These are phyloP conservation scores for Daedaleopsis nitida DNA, from an alignment of 768 basidiomycete species.

Conservation along the genomic window DNA sequence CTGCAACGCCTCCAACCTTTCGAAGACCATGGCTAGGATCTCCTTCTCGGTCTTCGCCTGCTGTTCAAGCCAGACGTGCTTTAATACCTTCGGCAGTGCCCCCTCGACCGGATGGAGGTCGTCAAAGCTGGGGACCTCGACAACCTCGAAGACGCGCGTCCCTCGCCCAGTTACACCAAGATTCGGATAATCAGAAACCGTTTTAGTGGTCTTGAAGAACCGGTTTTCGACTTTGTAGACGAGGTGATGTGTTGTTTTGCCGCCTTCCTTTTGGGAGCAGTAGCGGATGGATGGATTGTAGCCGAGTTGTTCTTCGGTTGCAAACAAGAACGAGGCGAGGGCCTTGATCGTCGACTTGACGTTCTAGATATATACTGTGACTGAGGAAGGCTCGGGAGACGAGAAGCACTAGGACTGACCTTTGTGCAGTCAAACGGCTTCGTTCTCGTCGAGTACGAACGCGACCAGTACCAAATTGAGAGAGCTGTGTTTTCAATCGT, in stretches of 20 bases:
- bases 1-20: too few species aligned
- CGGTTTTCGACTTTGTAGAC: neutral
- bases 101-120: neutral
- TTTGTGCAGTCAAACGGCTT: neutral
- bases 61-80: neutral
- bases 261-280: neutral
- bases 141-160: neutral
- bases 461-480: neutral
- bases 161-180: neutral
- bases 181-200: neutral
- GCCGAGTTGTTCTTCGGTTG: neutral
- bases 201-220: neutral
- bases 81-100: neutral
- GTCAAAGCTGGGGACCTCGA: neutral
- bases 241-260: neutral
- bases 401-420: too few species aligned
- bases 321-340: neutral
- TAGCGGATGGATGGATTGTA: neutral
- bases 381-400: neutral
- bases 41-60: neutral
- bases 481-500: neutral
- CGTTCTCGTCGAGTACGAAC: neutral
- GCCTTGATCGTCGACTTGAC: neutral
- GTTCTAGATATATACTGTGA: neutral
- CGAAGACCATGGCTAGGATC: too few species aligned